Conservation (phyloP, 805 yeast species). For the Candida adriatica region DNA sequence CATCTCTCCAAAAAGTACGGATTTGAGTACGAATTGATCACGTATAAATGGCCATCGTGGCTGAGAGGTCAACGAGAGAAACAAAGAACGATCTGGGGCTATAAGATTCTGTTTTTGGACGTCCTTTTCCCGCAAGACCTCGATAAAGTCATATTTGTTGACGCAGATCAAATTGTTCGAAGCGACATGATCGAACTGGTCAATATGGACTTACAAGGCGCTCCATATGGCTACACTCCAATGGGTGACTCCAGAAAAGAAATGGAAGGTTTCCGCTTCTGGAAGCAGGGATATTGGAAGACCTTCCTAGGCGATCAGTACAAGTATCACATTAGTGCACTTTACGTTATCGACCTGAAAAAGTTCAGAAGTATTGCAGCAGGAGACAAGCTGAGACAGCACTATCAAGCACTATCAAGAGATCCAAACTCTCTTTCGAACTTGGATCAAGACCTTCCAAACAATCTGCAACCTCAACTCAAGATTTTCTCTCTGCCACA, state of each 20-base stretch:
- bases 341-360: slow-evolving; percentile 72
- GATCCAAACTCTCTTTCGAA: slow-evolving; percentile 77
- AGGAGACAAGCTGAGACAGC: slow-evolving; percentile 77
- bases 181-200: slow-evolving; percentile 65
- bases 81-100: slow-evolving; percentile 82
- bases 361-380: slow-evolving; percentile 58
- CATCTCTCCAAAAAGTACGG: slow-evolving; percentile 48
- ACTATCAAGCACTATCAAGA: slow-evolving; percentile 73
- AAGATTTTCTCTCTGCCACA: slow-evolving; percentile 69
- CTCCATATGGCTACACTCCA: slow-evolving; percentile 83
- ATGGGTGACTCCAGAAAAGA: slow-evolving; percentile 78
- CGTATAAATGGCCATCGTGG: slow-evolving; percentile 93
- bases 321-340: slow-evolving; percentile 73
- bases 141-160: slow-evolving; percentile 74
- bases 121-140: slow-evolving; percentile 77
- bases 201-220: slow-evolving; percentile 64
- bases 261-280: slow-evolving; percentile 81
- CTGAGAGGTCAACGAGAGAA: slow-evolving; percentile 69
- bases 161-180: slow-evolving; percentile 77
- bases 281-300: slow-evolving; percentile 93
- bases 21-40: slow-evolving; percentile 69
- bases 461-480: slow-evolving; percentile 63
- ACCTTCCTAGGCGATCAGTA: slow-evolving; percentile 45
- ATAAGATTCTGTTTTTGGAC: slow-evolving; percentile 80
- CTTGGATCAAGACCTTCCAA: slow-evolving; percentile 91